Base-by-base conservation (phyloP, 495 filamentous ascomycete species). In the Melanomma pulvis-pyrius region DNA sequence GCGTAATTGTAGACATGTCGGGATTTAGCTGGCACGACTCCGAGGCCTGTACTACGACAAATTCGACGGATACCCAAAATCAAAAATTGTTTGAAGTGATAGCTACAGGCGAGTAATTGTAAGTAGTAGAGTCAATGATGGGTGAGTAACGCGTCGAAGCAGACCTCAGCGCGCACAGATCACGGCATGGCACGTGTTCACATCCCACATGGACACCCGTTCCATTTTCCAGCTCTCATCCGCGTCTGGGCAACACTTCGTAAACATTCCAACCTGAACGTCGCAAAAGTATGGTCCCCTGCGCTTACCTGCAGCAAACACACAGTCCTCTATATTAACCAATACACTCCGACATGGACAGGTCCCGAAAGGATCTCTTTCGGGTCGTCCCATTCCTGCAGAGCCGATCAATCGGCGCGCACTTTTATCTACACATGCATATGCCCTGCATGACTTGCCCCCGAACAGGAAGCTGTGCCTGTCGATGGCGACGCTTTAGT, bases 201-300 rank as follows among this genome's bases (percentile, higher is more conserved):
- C 6, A 30, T 12, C 52, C 25, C 25, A 41, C 21, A 58, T 44
- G 32, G n/a, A 7, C 55, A 36, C n/a, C 30, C 26, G n/a, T 1
- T n/a, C n/a, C n/a, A n/a, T 4, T 24, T 44, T 21, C 39, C 41
- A 17, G 44, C 13, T 21, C 1, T 30, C 32, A 26, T 19, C 57
- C 44, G 22, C 19, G 44, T 25, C 24, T 60, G 44, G 36, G 39
- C 41, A 60, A 60, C 49, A 60, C 44, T 48, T 49, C 57, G 36
- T 46, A 39, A 6, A 44, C n/a, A 15, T 17, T 44, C 3, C 30
- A 15, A 39, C 41, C 55, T 48, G 57, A 39, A 60, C 19, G 51
- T 19, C 11, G 25, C 25, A 24, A 26, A n/a, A 29, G 36, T 24
- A 51, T 17, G 5, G 11, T 24, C 26, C 48, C 48, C 22, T 51